phyloP scores from a whole-genome alignment of 495 filamentous ascomycete genomes.

The Parathielavia appendiculata region DNA sequence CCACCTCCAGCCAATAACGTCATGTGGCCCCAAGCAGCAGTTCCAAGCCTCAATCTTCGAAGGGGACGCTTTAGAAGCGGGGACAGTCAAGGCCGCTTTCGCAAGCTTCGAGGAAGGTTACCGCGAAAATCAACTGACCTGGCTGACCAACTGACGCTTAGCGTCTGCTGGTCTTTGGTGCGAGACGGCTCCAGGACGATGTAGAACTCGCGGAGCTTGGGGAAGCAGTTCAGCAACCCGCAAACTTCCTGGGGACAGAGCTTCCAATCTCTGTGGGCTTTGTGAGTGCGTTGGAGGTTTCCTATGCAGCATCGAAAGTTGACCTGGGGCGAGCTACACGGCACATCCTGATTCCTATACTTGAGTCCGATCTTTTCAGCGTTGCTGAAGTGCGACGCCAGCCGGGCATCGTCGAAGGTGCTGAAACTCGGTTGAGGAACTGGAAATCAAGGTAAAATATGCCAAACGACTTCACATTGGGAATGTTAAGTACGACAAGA shows the following conservation, averaged over 20 bases:
- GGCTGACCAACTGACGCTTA: no score
- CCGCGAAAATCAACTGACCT: no score
- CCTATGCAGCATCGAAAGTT: constrained; percentile 11
- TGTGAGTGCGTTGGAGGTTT: no score
- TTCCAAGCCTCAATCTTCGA: no score
- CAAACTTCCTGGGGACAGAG: constrained; percentile 18
- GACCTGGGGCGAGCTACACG: not conserved
- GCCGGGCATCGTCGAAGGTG: not conserved
- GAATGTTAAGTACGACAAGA: constrained; percentile 9
- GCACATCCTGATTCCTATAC: not conserved
- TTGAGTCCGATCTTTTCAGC: constrained; percentile 3
- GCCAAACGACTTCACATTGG: not conserved
- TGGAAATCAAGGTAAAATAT: constrained; percentile 10
- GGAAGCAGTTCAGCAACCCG: constrained; percentile 22
- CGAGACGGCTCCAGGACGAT: constrained; percentile 12
- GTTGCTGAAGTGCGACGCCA: not conserved
- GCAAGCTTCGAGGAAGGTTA: not conserved
- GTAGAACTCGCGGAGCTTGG: constrained; percentile 23
- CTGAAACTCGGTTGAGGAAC: not conserved
- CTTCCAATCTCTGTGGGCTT: not conserved
- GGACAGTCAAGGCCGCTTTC: no score
- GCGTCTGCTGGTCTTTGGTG: not conserved
- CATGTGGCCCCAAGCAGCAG: no score
- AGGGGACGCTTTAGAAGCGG: no score
- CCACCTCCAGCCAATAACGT: no score